Evolutionary conservation across 2,329 filamentous ascomycete species (phyloP).

Genomic region (Sporothrix variecibatus): DNA sequence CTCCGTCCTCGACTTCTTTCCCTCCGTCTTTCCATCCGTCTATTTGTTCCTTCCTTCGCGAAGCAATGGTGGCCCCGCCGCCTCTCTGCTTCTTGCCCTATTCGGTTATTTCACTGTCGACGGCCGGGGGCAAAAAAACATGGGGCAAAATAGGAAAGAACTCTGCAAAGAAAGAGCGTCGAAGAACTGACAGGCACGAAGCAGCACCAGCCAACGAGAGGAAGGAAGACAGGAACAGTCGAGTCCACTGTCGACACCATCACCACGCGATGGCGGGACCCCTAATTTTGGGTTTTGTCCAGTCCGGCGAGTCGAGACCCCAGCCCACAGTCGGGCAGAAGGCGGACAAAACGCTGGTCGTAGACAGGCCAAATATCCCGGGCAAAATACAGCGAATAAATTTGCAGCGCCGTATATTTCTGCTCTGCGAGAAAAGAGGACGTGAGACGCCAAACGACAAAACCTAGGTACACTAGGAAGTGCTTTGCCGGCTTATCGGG

Average conservation of each 20-base stretch:
- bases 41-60: too few relatives aligned
- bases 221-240: neutral
- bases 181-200: neutral
- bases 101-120: neutral
- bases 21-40: too few relatives aligned
- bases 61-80: too few relatives aligned
- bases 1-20: neutral
- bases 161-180: neutral
- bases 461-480: neutral
- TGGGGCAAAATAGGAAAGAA: neutral
- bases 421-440: neutral
- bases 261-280: conserved; percentile 7
- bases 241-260: neutral
- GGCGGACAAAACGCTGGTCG: neutral
- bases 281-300: neutral
- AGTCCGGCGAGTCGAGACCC: conserved; percentile 3
- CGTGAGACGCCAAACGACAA: neutral
- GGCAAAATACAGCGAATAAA: conserved; percentile 15
- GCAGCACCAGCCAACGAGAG: neutral
- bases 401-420: neutral
- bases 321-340: neutral
- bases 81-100: too few relatives aligned
- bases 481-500: conserved; percentile 8
- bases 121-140: neutral
- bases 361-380: neutral